Conservation (phyloP, 2,329 filamentous ascomycete species). For the Fusarium armeniacum region DNA sequence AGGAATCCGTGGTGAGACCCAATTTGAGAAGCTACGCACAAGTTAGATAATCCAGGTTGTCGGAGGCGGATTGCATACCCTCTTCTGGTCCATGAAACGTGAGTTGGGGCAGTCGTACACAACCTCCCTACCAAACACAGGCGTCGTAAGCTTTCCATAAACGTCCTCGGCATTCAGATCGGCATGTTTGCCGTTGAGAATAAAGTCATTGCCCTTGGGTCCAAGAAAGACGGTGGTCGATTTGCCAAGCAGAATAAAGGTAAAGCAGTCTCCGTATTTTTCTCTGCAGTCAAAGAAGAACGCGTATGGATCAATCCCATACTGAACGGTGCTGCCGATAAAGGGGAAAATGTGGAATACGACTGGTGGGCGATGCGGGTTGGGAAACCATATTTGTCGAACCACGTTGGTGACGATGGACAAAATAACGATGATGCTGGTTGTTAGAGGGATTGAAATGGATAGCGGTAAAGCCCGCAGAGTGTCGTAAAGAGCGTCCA, state of each 20-base stretch:
- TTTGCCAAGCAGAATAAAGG: constrained; percentile 87
- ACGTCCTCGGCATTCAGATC: constrained; percentile 93
- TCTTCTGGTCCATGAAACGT: constrained; percentile 96
- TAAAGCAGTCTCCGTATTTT: constrained; percentile 92
- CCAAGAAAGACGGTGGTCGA: constrained; percentile 89
- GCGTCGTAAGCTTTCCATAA: constrained; percentile 80
- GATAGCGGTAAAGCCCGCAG: constrained; percentile 23
- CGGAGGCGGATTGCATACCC: constrained; percentile 65
- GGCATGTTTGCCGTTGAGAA: constrained; percentile 88
- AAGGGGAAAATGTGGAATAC: constrained; percentile 86
- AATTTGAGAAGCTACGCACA: constrained; percentile 78
- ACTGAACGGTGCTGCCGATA: constrained; percentile 89
- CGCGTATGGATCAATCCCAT: constrained; percentile 91
- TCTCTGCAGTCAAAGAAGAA: constrained; percentile 83
- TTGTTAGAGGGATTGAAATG: constrained; percentile 55
- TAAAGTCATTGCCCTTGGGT: constrained; percentile 87
- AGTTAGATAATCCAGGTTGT: background rate
- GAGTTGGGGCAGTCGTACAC: constrained; percentile 92
- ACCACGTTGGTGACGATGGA: constrained; percentile 82
- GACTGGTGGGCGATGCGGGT: constrained; percentile 82
- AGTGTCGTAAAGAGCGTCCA: constrained; percentile 13
- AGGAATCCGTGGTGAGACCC: constrained; percentile 79
- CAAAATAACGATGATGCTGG: constrained; percentile 61
- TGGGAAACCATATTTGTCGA: constrained; percentile 82
- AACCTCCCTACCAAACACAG: constrained; percentile 84